phyloP scores from a whole-genome alignment of 2,329 filamentous ascomycete genomes.

The Talaromyces sp. region DNA sequence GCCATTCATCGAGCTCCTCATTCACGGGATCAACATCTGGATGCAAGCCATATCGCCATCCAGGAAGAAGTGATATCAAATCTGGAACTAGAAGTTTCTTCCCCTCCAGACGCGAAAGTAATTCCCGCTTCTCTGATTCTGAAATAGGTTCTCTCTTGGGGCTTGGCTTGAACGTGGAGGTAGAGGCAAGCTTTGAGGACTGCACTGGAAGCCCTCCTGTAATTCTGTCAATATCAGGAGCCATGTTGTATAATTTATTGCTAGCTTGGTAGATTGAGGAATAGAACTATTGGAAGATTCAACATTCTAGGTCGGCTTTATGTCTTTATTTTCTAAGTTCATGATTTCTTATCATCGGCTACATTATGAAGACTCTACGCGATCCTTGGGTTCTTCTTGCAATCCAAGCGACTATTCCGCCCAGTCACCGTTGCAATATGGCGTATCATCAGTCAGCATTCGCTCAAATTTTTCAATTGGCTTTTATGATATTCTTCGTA shows the following conservation, averaged over 20 bases:
- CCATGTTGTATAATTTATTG: not conserved
- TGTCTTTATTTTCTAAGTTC: not conserved
- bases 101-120: not conserved
- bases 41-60: slow-evolving; percentile 6
- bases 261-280: not conserved
- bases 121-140: not conserved
- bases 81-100: slow-evolving; percentile 4
- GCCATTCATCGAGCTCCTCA: slow-evolving; percentile 6
- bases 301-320: not conserved
- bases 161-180: not conserved
- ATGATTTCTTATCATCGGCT: not conserved
- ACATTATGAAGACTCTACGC: not conserved
- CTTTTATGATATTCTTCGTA: not conserved
- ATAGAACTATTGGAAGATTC: not conserved
- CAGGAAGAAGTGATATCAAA: slow-evolving; percentile 8
- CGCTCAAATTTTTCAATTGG: not conserved
- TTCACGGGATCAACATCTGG: slow-evolving; percentile 6
- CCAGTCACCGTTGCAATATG: not conserved
- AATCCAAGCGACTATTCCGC: not conserved
- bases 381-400: not conserved
- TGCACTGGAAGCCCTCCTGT: not conserved
- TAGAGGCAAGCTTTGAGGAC: not conserved
- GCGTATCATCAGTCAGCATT: slow-evolving; percentile 1
- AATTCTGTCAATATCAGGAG: not conserved
- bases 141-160: not conserved